phyloP scores from a whole-genome alignment of 2,329 filamentous ascomycete species.

The Penicillium brevicompactum region DNA sequence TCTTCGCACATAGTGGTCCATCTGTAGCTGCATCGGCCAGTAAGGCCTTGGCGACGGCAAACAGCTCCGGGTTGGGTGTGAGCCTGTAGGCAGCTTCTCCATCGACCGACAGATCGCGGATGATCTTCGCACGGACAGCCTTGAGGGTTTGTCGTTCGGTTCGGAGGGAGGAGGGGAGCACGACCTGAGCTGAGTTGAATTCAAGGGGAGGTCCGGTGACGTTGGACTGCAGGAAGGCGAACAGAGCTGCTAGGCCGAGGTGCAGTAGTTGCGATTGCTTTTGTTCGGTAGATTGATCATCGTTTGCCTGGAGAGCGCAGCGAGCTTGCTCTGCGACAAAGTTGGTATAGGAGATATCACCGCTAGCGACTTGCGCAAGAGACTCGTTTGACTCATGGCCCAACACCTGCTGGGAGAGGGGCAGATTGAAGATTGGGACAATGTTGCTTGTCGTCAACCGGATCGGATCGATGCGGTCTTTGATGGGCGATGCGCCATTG shows the following conservation, averaged over 20 bases:
- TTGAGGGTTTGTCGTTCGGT: constrained; percentile 46
- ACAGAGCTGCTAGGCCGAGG: constrained; percentile 69
- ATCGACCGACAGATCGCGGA: constrained; percentile 74
- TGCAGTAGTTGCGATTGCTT: constrained; percentile 49
- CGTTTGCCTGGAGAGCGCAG: constrained; percentile 21
- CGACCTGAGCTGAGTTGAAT: constrained; percentile 53
- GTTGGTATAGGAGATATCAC: constrained; percentile 40
- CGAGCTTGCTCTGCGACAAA: constrained; percentile 40
- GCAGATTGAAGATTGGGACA: constrained; percentile 34
- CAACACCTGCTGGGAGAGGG: constrained; percentile 42
- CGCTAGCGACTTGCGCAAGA: constrained; percentile 32
- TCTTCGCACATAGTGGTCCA: constrained; percentile 49
- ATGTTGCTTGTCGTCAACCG: constrained; percentile 37
- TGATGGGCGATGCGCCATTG: constrained; percentile 27
- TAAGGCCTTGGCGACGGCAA: constrained; percentile 71
- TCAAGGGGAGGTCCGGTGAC: constrained; percentile 83
- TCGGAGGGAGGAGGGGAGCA: constrained; percentile 50
- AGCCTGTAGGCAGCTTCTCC: constrained; percentile 84
- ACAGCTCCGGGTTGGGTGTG: constrained; percentile 80
- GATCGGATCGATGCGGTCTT: constrained; percentile 37
- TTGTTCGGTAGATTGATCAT: constrained; percentile 28
- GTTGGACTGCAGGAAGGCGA: constrained; percentile 82
- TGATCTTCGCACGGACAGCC: constrained; percentile 58
- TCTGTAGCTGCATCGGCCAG: constrained; percentile 51
- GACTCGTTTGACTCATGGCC: constrained; percentile 37